Evolutionary conservation across 495 filamentous ascomycete genomes (phyloP).

Genomic region (Aspergillus homomorphus): DNA sequence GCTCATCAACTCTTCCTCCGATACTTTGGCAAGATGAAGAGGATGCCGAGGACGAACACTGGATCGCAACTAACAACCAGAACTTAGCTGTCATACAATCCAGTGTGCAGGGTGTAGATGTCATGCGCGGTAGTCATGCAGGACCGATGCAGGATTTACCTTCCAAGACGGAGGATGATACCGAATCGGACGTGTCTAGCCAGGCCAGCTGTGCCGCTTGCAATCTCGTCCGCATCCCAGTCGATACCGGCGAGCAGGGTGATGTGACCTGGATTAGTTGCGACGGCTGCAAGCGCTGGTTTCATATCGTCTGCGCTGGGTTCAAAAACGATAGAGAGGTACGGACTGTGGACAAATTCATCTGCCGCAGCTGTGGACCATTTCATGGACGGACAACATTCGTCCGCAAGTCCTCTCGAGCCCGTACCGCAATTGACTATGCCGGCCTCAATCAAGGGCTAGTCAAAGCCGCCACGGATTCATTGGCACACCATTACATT

Average conservation of each 20-base stretch:
- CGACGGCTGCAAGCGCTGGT: constrained; percentile 74
- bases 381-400: constrained; percentile 63
- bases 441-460: constrained; percentile 72
- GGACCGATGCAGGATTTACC: constrained; percentile 9
- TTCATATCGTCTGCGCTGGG: constrained; percentile 68
- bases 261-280: constrained; percentile 69
- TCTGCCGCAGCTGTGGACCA: constrained; percentile 59
- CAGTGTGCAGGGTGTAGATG: not conserved
- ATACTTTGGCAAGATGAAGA: constrained; percentile 39
- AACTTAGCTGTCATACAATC: constrained; percentile 8
- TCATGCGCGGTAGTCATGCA: not conserved
- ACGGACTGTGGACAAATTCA: constrained; percentile 69
- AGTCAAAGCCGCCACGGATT: constrained; percentile 64
- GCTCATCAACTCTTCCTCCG: constrained; percentile 37
- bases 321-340: constrained; percentile 69
- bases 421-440: constrained; percentile 72
- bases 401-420: constrained; percentile 59
- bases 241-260: constrained; percentile 45
- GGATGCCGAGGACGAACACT: constrained; percentile 21
- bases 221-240: constrained; percentile 46
- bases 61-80: constrained; percentile 14
- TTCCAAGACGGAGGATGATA: constrained; percentile 33
- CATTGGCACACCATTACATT: constrained; percentile 71
- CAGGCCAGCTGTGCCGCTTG: constrained; percentile 51
- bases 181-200: constrained; percentile 21